phyloP scores from a whole-genome alignment of 345 rosid species.

The Boechera divaricarpa region DNA sequence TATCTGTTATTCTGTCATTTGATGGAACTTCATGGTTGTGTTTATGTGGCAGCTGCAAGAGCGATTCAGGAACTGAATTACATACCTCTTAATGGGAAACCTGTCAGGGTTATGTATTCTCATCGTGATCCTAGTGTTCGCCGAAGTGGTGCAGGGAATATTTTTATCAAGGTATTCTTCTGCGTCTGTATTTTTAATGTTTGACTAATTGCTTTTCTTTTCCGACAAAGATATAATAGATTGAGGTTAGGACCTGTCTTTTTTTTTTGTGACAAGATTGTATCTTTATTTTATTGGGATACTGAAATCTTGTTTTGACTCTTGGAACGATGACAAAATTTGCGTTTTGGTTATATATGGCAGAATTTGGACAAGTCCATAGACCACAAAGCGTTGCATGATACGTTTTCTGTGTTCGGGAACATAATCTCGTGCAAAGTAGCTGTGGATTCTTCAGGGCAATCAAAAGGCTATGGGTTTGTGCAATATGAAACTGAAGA shows the following conservation, averaged over 20 bases:
- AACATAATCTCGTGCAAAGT: slow-evolving; percentile 91
- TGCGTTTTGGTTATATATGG: slow-evolving; percentile 20
- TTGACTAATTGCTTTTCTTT: not conserved
- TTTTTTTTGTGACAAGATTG: not conserved
- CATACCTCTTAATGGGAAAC: slow-evolving; percentile 73
- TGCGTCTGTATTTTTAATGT: not conserved
- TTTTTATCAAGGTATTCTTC: slow-evolving; percentile 75
- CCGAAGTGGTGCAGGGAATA: slow-evolving; percentile 95
- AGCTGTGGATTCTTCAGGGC: slow-evolving; percentile 83
- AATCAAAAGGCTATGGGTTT: slow-evolving; percentile 95
- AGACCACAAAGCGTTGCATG: slow-evolving; percentile 90
- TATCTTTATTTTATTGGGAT: not conserved
- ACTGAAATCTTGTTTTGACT: not conserved
- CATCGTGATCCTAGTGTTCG: slow-evolving; percentile 78
- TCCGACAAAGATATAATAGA: not conserved
- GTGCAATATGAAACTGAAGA: slow-evolving; percentile 87
- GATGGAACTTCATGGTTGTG: slow-evolving; percentile 13
- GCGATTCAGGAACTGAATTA: slow-evolving; percentile 84
- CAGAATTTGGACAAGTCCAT: slow-evolving; percentile 90
- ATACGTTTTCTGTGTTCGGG: slow-evolving; percentile 83
- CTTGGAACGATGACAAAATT: slow-evolving; percentile 2
- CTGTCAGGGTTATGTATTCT: slow-evolving; percentile 87
- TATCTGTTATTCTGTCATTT: not conserved
- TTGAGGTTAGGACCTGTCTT: not conserved
- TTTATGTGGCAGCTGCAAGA: slow-evolving; percentile 68